phyloP scores from a whole-genome alignment of 768 basidiomycete genomes.

The Pulveroboletus frians region DNA sequence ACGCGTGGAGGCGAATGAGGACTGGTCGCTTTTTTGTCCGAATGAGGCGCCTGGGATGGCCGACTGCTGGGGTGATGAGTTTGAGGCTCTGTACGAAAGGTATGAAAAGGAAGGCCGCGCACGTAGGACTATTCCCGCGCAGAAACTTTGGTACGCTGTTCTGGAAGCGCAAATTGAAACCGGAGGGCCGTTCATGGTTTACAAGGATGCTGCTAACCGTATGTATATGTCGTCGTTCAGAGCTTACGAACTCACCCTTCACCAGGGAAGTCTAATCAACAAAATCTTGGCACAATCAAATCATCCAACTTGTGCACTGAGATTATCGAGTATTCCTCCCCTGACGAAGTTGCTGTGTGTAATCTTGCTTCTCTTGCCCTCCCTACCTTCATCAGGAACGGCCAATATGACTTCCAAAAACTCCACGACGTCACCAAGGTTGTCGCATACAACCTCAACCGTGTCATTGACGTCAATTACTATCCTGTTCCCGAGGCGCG shows the following conservation, averaged over 20 bases:
- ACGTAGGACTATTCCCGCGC: constrained; percentile 81
- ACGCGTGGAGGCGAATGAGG: constrained; percentile 80
- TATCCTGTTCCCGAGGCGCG: constrained; percentile 92
- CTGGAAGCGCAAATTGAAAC: constrained; percentile 98
- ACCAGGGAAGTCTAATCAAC: constrained; percentile 95
- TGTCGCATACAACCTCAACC: constrained; percentile 88
- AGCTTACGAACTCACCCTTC: neutral
- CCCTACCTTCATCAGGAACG: constrained; percentile 81
- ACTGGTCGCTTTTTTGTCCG: constrained; percentile 98
- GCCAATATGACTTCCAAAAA: constrained; percentile 89
- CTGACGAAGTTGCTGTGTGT: constrained; percentile 97
- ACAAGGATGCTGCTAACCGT: constrained; percentile 96
- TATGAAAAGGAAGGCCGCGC: constrained; percentile 91
- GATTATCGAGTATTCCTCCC: constrained; percentile 96
- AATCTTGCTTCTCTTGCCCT: constrained; percentile 96
- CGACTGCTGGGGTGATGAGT: constrained; percentile 87
- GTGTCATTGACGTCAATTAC: constrained; percentile 91
- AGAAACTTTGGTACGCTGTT: constrained; percentile 98
- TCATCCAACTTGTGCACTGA: constrained; percentile 99
- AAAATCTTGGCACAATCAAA: constrained; percentile 98
- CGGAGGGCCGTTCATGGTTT: constrained; percentile 98
- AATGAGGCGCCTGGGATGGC: constrained; percentile 88
- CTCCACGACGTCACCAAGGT: constrained; percentile 93
- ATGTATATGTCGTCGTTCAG: constrained; percentile 25
- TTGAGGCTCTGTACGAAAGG: constrained; percentile 76